Conservation (phyloP, 2,329 filamentous ascomycete species). For the Leptographium lundbergii region DNA sequence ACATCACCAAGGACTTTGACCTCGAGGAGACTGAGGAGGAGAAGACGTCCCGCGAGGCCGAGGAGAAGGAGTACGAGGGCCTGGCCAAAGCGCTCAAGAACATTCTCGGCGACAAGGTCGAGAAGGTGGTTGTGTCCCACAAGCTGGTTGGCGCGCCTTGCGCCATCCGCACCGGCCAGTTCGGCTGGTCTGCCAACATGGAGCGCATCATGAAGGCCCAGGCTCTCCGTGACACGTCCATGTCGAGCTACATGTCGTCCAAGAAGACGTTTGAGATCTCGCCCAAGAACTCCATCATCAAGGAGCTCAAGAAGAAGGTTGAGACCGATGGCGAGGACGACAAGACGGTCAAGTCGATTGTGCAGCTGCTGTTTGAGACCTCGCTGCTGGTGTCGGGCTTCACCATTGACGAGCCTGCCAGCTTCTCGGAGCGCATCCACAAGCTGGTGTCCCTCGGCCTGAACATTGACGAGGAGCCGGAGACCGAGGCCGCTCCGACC, state of each 20-base stretch:
- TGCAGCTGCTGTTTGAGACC: conserved; percentile 96
- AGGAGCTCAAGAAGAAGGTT: conserved; percentile 99
- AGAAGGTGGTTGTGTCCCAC: conserved; percentile 99
- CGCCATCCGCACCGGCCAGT: conserved; percentile 98
- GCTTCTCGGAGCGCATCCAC: conserved; percentile 98
- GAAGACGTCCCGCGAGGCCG: conserved; percentile 87
- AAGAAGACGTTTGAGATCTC: conserved; percentile 99
- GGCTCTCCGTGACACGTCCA: conserved; percentile 98
- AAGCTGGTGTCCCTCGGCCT: conserved; percentile 96
- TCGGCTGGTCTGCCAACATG: conserved; percentile 99
- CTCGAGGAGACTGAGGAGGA: conserved; percentile 99
- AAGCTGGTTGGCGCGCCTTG: conserved; percentile 91
- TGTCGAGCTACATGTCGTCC: conserved; percentile 99
- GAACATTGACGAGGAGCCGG: conserved; percentile 91
- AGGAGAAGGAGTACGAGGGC: conserved; percentile 96
- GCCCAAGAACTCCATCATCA: conserved; percentile 93
- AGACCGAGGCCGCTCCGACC: conserved; percentile 46
- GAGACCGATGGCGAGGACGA: conserved; percentile 96
- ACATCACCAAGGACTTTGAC: conserved; percentile 99
- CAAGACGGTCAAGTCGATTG: conserved; percentile 98
- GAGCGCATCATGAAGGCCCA: conserved; percentile 99
- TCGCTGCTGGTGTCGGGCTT: conserved; percentile 97
- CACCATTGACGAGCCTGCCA: conserved; percentile 97
- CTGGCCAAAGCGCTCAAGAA: conserved; percentile 98
- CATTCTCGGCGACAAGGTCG: conserved; percentile 96